Evolutionary conservation across 140 eudicot genomes (phyloP).

Genomic region (Bidens hawaiensis): DNA sequence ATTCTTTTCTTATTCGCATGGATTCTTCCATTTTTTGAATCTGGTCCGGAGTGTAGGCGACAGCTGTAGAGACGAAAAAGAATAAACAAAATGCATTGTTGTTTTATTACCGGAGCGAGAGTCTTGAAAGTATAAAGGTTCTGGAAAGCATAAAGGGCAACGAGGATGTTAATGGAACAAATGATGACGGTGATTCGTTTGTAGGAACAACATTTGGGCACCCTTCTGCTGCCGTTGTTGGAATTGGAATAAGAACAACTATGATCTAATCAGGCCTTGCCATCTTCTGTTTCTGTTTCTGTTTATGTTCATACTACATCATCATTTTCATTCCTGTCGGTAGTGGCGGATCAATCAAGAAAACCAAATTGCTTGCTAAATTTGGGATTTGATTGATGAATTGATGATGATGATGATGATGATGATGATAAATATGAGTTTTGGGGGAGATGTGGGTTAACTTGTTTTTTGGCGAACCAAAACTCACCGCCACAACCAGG

Average conservation of each 20-base stretch:
- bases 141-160: conserved; percentile 78
- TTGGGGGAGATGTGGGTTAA: too few species aligned
- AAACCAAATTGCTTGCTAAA: too few species aligned
- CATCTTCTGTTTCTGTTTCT: conserved; percentile 35
- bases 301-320: too few species aligned
- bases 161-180: conserved; percentile 69
- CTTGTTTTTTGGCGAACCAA: too few species aligned
- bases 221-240: conserved; percentile 57
- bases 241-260: too few species aligned
- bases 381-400: too few species aligned
- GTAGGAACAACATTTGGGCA: conserved; percentile 64
- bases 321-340: too few species aligned
- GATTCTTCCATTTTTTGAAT: conserved; percentile 87
- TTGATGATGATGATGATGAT: too few species aligned
- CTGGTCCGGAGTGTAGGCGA: conserved; percentile 64
- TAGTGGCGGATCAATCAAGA: too few species aligned
- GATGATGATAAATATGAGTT: too few species aligned
- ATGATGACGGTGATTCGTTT: conserved; percentile 71
- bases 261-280: conserved; percentile 57
- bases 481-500: too few species aligned
- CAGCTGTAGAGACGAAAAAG: conserved; percentile 30
- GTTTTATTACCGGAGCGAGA: conserved; percentile 45
- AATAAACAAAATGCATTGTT: background rate
- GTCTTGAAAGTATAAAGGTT: conserved; percentile 51
- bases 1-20: conserved; percentile 56